Percentiles rank a stretch among this genome's conserved stretches.
Conservation (phyloP, 495 filamentous ascomycete genomes). For the Hypoxylon fragiforme region DNA sequence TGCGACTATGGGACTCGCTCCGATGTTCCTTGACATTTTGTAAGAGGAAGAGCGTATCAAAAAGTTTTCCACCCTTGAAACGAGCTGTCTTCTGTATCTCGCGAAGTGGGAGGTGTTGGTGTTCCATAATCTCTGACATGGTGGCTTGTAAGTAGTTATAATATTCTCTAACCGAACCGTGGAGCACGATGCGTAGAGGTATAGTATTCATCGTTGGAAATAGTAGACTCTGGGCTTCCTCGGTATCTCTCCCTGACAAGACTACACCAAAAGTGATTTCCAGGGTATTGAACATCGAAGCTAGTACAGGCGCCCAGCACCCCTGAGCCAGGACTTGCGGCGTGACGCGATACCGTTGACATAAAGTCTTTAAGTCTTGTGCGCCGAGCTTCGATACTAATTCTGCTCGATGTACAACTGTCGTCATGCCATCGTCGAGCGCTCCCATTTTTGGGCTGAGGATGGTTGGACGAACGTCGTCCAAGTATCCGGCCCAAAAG, state of each 20-base stretch:
- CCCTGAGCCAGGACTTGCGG: slow-evolving; percentile 67
- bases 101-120: slow-evolving; percentile 70
- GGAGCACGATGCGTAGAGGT: slow-evolving; percentile 62
- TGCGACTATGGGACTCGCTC: slow-evolving; percentile 7
- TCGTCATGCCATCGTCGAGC: neutral
- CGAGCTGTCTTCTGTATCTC: slow-evolving; percentile 55
- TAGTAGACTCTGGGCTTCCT: slow-evolving; percentile 59
- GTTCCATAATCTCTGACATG: slow-evolving; percentile 51
- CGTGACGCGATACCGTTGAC: slow-evolving; percentile 59
- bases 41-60: slow-evolving; percentile 74
- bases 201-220: slow-evolving; percentile 84
- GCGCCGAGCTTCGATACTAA: slow-evolving; percentile 43
- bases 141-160: slow-evolving; percentile 67
- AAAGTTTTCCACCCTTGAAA: slow-evolving; percentile 43
- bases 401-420: slow-evolving; percentile 50
- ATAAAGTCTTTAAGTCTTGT: slow-evolving; percentile 52
- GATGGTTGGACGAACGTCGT: slow-evolving; percentile 48
- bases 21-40: slow-evolving; percentile 47
- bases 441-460: slow-evolving; percentile 27
- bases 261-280: slow-evolving; percentile 74
- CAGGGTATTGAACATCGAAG: slow-evolving; percentile 54
- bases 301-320: slow-evolving; percentile 66
- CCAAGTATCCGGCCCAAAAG: slow-evolving; percentile 66
- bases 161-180: slow-evolving; percentile 63
- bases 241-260: slow-evolving; percentile 67